A percentile compares a stretch with the other conserved stretches of the same genome.
phyloP scores from a whole-genome alignment of 1,139 yeast species.

The Pichia sp. region DNA sequence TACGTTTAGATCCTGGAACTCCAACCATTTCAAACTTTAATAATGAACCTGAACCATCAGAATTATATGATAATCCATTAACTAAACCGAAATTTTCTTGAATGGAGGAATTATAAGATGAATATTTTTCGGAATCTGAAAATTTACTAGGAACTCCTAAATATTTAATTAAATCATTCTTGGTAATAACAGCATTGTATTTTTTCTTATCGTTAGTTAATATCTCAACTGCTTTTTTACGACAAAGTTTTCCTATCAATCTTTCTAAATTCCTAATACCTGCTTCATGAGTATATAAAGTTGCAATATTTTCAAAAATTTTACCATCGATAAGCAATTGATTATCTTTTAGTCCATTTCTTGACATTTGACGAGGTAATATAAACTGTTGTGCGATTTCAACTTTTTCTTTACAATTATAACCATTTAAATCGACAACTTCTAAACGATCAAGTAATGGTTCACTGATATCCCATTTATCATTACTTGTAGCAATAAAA shows the following conservation, averaged over 20 bases:
- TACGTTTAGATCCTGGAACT: constrained; percentile 39
- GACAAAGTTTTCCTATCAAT: constrained; percentile 63
- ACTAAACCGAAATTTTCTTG: constrained; percentile 64
- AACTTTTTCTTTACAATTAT: constrained; percentile 72
- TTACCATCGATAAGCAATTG: constrained; percentile 38
- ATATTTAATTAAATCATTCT: constrained; percentile 38
- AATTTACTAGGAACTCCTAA: constrained; percentile 39
- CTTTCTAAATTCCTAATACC: constrained; percentile 83
- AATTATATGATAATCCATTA: constrained; percentile 85
- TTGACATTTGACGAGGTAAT: constrained; percentile 69
- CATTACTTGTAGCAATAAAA: constrained; percentile 89
- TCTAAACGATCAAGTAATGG: constrained; percentile 88
- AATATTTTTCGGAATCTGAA: constrained; percentile 32
- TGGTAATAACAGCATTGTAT: constrained; percentile 39
- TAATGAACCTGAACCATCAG: constrained; percentile 83
- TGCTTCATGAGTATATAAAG: constrained; percentile 77
- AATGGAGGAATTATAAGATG: constrained; percentile 28
- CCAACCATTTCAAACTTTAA: constrained; percentile 76
- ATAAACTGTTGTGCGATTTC: constrained; percentile 67
- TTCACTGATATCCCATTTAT: constrained; percentile 63
- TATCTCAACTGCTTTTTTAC: constrained; percentile 77
- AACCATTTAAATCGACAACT: constrained; percentile 72
- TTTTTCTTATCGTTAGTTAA: constrained; percentile 10
- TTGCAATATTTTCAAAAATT: constrained; percentile 53
- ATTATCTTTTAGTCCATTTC: constrained; percentile 55